Base-by-base conservation (phyloP, 2,329 filamentous ascomycete species). In the Aspergillus udagawae region DNA sequence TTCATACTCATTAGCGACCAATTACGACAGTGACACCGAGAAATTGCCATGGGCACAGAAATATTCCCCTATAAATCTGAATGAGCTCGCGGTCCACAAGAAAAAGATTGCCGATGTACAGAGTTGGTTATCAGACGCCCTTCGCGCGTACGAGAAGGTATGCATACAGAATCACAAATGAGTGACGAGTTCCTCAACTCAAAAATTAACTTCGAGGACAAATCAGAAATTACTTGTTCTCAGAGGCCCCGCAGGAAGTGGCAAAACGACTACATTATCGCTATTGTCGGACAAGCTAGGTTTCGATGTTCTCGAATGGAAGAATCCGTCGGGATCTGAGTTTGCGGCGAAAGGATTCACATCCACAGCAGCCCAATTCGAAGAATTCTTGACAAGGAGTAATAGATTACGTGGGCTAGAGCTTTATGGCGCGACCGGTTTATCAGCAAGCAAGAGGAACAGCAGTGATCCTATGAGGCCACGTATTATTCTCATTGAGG, bases 61-160 rank as follows among this genome's bases (percentile, higher is more conserved):
- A 64, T 97, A 91, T 73, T 87, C 84, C 2, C 93, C 93, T 0
- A 67, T 73, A 2, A 88, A 83, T 64, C 73, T 97, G 12, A 86
- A 92, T 17, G 93, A 97, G 75, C 79, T 99, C 49, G 93, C 89
- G 0, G 93, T 99, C 20, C 92, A 99, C 73, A 97, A 95, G 78
- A 94, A 85, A 66, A 99, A 99, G 73, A 90, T 97, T 5, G 77
- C 85, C 2, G 92, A 97, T 75, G 92, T 97, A 49, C 84, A 86
- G 57, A 81, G 77, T 57, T 97, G 94, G 92, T 77, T 99, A 35
- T 85, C 89, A 47, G 84, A 87, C 68, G 90, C 91, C 20, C 83
- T 91, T 60, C 73, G 75, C 27, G 89, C 90, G 47, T 75, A 70
- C 49, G 72, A 73, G 54, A 74, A 72, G 60, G 75, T 77, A 63